phyloP scores from a whole-genome alignment of 2,329 filamentous ascomycete genomes.

The Fusarium vanettenii region DNA sequence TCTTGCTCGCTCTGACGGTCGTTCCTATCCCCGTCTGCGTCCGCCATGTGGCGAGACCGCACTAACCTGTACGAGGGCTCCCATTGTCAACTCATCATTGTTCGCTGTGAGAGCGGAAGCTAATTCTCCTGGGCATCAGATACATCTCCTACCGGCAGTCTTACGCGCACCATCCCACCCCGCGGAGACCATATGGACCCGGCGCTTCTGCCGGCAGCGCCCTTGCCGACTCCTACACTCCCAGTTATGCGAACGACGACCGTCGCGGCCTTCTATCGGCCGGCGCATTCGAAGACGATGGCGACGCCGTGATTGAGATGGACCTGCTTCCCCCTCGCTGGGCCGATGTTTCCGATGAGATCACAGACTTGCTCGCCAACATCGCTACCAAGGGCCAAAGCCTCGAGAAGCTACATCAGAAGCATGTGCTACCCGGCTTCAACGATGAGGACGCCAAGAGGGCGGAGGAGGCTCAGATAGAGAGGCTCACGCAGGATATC shows the following conservation, averaged over 20 bases:
- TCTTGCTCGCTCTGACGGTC: conserved; percentile 41
- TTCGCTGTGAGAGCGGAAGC: conserved; percentile 3
- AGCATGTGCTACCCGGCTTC: conserved; percentile 95
- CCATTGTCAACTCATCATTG: conserved; percentile 18
- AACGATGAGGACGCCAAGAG: conserved; percentile 93
- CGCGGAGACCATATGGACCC: conserved; percentile 78
- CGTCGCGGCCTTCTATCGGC: conserved; percentile 85
- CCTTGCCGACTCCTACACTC: conserved; percentile 70
- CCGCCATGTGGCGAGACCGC: conserved; percentile 98
- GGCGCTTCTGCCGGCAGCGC: conserved; percentile 62
- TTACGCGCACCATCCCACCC: conserved; percentile 92
- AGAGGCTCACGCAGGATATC: conserved; percentile 88
- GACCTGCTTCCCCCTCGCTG: conserved; percentile 93
- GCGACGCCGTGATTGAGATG: conserved; percentile 98
- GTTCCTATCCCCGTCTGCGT: conserved; percentile 52
- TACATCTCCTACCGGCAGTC: conserved; percentile 99
- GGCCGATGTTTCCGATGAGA: conserved; percentile 95
- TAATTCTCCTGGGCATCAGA: conserved; percentile 50
- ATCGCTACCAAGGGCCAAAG: conserved; percentile 86
- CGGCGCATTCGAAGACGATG: conserved; percentile 83
- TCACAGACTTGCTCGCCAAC: conserved; percentile 82
- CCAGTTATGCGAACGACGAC: conserved; percentile 61
- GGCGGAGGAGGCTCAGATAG: conserved; percentile 89
- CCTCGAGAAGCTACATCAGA: conserved; percentile 93
- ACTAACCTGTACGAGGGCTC: conserved; percentile 83